phyloP scores from a whole-genome alignment of 768 basidiomycete species.

The Bullera alba region DNA sequence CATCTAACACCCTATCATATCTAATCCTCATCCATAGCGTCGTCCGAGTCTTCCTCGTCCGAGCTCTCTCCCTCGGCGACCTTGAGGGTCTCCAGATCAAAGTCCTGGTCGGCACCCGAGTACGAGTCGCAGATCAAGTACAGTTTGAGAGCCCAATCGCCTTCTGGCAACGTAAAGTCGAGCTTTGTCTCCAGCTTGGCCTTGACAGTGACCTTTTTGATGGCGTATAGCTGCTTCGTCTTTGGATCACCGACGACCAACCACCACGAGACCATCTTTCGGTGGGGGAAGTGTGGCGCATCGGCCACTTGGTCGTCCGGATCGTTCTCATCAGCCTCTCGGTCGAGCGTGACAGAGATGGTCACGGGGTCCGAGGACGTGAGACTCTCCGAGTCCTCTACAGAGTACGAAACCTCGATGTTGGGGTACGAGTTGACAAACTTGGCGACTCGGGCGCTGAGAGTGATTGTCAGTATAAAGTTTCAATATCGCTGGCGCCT shows the following conservation, averaged over 20 bases:
- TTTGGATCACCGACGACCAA: slow-evolving; percentile 73
- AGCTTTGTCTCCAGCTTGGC: slow-evolving; percentile 72
- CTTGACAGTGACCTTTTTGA: slow-evolving; percentile 73
- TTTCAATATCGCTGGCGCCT: neutral
- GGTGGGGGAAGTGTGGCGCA: slow-evolving; percentile 86
- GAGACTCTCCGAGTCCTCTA: slow-evolving; percentile 74
- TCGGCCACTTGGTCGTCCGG: slow-evolving; percentile 72
- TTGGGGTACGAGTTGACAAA: slow-evolving; percentile 97
- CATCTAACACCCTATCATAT: no score
- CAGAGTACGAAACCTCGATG: slow-evolving; percentile 78
- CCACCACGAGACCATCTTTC: slow-evolving; percentile 97
- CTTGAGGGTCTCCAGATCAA: slow-evolving; percentile 70
- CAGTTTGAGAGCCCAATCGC: slow-evolving; percentile 68
- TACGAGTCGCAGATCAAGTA: slow-evolving; percentile 92
- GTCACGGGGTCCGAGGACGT: slow-evolving; percentile 77
- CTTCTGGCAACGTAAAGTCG: slow-evolving; percentile 81
- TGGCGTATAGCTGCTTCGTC: slow-evolving; percentile 72
- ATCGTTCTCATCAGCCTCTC: slow-evolving; percentile 62
- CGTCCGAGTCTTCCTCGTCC: slow-evolving; percentile 64
- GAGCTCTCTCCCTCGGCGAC: slow-evolving; percentile 88
- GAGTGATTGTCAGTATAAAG: slow-evolving; percentile 2
- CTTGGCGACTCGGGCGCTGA: slow-evolving; percentile 83
- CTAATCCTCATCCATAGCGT: slow-evolving; percentile 46
- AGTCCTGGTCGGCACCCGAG: slow-evolving; percentile 81
- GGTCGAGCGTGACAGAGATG: slow-evolving; percentile 68